Conservation (phyloP, 306 rosid species). For the Vigna mungo region DNA sequence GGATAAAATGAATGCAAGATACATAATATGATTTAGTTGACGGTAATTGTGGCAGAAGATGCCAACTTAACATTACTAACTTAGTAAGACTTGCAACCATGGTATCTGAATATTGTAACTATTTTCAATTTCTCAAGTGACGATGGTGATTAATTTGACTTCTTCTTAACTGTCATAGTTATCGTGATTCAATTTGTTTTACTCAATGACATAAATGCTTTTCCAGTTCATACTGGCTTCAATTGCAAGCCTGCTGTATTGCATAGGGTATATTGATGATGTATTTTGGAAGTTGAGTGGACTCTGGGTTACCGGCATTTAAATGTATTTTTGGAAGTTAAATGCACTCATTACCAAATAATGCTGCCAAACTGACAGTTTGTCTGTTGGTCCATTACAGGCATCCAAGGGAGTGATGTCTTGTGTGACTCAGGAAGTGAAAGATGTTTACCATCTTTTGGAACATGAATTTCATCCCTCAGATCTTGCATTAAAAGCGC, state of each 20-base stretch:
- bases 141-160: conserved; percentile 13
- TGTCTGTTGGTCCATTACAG: conserved; percentile 44
- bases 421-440: conserved; percentile 94
- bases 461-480: conserved; percentile 90
- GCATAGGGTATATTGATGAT: background rate
- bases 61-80: too few relatives aligned
- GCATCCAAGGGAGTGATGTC: conserved; percentile 90
- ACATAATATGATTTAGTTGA: background rate
- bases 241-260: background rate
- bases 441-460: conserved; percentile 84
- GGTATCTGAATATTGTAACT: background rate
- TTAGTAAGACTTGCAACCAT: background rate
- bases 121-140: background rate
- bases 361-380: background rate
- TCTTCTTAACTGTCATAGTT: background rate
- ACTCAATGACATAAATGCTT: too few relatives aligned
- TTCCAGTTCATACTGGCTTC: background rate
- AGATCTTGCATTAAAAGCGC: conserved; percentile 81
- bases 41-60: background rate
- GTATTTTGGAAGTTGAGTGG: background rate
- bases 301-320: background rate
- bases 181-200: background rate
- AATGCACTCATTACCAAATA: background rate
- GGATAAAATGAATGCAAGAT: background rate
- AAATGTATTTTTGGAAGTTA: background rate